phyloP scores from a whole-genome alignment of 2,329 filamentous ascomycete species.

The Cytospora piceicola region DNA sequence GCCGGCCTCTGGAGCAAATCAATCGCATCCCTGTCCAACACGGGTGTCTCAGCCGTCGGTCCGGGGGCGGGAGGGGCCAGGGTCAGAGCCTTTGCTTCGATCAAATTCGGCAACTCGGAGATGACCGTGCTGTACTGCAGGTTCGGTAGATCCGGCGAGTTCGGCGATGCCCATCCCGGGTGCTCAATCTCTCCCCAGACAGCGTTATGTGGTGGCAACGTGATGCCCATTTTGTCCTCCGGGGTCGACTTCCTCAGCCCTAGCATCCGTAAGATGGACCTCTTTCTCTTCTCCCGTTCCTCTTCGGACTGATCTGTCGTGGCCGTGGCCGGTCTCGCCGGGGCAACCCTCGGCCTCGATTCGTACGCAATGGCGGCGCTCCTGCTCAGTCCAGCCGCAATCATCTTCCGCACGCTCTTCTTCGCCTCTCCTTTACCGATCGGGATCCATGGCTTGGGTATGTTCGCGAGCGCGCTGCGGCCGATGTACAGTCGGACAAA shows the following conservation, averaged over 20 bases:
- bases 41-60: slow-evolving; percentile 42
- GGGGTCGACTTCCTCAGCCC: slow-evolving; percentile 43
- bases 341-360: slow-evolving; percentile 66
- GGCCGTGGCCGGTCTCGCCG: slow-evolving; percentile 33
- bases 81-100: slow-evolving; percentile 91
- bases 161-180: slow-evolving; percentile 84
- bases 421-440: slow-evolving; percentile 83
- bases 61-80: slow-evolving; percentile 65
- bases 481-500: slow-evolving; percentile 85
- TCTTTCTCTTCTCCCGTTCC: slow-evolving; percentile 25
- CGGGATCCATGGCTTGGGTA: slow-evolving; percentile 86
- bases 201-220: slow-evolving; percentile 55
- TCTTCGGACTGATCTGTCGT: slow-evolving; percentile 27
- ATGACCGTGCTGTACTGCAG: slow-evolving; percentile 85
- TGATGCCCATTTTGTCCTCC: slow-evolving; percentile 46
- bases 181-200: slow-evolving; percentile 87
- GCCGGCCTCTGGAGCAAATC: slow-evolving; percentile 71
- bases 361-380: slow-evolving; percentile 84
- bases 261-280: slow-evolving; percentile 34
- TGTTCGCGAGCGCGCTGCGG: slow-evolving; percentile 74
- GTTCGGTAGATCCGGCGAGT: slow-evolving; percentile 72
- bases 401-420: slow-evolving; percentile 74
- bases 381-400: slow-evolving; percentile 71
- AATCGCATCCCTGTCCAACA: slow-evolving; percentile 69
- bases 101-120: slow-evolving; percentile 81